A percentile compares a stretch with the other conserved stretches of the same genome.
These are phyloP conservation scores for Sphagnum tenellum DNA, from an alignment of 225 moss, liverwort and hornwort species.

Conservation along the genomic window DNA sequence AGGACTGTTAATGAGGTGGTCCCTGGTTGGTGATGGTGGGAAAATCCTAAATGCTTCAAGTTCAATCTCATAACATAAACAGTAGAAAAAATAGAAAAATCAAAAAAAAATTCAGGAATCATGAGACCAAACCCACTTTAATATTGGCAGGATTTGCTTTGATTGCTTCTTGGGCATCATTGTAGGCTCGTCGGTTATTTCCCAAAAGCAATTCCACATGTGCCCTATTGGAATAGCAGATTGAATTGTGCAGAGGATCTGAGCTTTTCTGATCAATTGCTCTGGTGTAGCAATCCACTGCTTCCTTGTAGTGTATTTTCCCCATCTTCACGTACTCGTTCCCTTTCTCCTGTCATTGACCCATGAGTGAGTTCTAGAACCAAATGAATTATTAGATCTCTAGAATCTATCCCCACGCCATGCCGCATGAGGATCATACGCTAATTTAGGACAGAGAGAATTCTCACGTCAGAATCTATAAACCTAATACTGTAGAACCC, in stretches of 20 bases:
- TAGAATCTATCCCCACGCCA: background rate
- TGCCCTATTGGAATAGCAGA: slow-evolving; percentile 73
- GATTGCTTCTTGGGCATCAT: slow-evolving; percentile 76
- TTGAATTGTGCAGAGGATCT: slow-evolving; percentile 57
- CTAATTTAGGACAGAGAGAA: slow-evolving; percentile 1
- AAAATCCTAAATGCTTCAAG: no score
- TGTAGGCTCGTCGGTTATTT: slow-evolving; percentile 70
- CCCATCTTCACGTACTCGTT: slow-evolving; percentile 87
- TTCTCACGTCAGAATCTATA: background rate
- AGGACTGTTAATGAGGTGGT: no score
- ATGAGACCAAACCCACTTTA: slow-evolving; percentile 34
- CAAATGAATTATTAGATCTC: slow-evolving; percentile 4
- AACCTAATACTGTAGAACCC: background rate
- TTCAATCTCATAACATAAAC: no score
- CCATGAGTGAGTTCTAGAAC: background rate
- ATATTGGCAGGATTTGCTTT: slow-evolving; percentile 64
- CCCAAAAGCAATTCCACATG: slow-evolving; percentile 83
- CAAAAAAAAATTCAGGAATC: no score
- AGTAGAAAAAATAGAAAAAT: no score
- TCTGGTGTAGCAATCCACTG: slow-evolving; percentile 75
- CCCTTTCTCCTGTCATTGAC: slow-evolving; percentile 63
- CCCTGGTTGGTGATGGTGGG: no score
- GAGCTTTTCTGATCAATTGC: slow-evolving; percentile 58
- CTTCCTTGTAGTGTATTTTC: slow-evolving; percentile 71
- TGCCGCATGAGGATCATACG: background rate